phyloP scores from a whole-genome alignment of 2,329 filamentous ascomycete species.

The Rhynchosporium graminicola region DNA sequence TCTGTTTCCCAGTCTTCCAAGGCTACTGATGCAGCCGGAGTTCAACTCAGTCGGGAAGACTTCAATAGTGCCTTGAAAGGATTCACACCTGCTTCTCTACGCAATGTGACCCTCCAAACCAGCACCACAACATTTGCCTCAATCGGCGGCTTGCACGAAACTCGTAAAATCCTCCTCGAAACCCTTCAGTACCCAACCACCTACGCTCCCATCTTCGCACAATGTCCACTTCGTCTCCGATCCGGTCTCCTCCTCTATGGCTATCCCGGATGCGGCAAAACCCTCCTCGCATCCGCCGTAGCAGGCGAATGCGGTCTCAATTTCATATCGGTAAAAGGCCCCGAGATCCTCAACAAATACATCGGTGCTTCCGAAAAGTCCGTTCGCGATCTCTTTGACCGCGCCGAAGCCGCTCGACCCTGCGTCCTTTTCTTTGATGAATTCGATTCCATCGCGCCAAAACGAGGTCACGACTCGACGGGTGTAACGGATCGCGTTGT shows the following conservation, averaged over 20 bases:
- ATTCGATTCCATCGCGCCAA: conserved; percentile 96
- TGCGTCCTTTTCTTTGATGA: conserved; percentile 98
- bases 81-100: conserved; percentile 91
- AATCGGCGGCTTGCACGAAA: conserved; percentile 85
- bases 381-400: conserved; percentile 91
- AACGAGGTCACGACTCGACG: conserved; percentile 93
- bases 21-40: conserved; percentile 50
- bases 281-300: conserved; percentile 91
- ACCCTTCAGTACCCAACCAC: conserved; percentile 96
- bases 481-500: conserved; percentile 98
- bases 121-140: conserved; percentile 90
- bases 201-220: conserved; percentile 95
- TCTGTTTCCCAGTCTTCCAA: conserved; percentile 57
- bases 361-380: conserved; percentile 97
- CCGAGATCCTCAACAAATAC: conserved; percentile 98
- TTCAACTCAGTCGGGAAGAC: conserved; percentile 71
- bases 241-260: conserved; percentile 93
- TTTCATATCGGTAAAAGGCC: conserved; percentile 97
- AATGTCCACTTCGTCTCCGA: conserved; percentile 90
- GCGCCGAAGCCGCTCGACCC: conserved; percentile 84
- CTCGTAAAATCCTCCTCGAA: conserved; percentile 87
- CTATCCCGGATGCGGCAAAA: conserved; percentile 95
- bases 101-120: conserved; percentile 90
- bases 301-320: conserved; percentile 97
- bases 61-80: conserved; percentile 85